phyloP scores from a whole-genome alignment of 2,329 filamentous ascomycete species.

The Clonostachys byssicola region DNA sequence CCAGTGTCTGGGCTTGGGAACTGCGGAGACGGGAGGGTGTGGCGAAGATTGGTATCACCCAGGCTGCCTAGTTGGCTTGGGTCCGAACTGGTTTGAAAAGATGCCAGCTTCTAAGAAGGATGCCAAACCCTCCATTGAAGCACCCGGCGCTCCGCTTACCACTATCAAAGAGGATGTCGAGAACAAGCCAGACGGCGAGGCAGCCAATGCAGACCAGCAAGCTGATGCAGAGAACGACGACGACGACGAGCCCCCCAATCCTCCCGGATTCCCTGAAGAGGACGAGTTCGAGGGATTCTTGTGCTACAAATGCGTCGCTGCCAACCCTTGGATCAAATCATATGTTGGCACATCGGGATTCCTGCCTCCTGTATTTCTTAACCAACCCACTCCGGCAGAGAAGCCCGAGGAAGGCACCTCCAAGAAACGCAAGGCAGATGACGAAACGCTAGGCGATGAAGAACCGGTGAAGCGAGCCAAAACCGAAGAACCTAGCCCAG shows the following conservation, averaged over 20 bases:
- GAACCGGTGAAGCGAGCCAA: conserved; percentile 46
- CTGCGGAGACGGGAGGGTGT: conserved; percentile 77
- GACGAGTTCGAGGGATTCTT: conserved; percentile 87
- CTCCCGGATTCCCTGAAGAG: conserved; percentile 82
- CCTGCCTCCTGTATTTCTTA: conserved; percentile 62
- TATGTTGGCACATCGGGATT: conserved; percentile 83
- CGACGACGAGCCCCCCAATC: conserved; percentile 63
- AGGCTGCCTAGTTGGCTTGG: conserved; percentile 80
- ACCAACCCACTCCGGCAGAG: conserved; percentile 1
- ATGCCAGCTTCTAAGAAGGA: conserved; percentile 30
- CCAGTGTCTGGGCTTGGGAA: conserved; percentile 85
- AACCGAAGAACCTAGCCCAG: neutral
- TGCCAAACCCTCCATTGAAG: conserved; percentile 1
- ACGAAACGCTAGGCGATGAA: conserved; percentile 27
- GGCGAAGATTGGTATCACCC: conserved; percentile 99
- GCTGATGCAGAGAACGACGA: conserved; percentile 38
- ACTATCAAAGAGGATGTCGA: conserved; percentile 39
- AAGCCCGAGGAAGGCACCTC: conserved; percentile 12
- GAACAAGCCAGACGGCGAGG: conserved; percentile 27
- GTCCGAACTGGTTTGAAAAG: conserved; percentile 66
- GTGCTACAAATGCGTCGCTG: conserved; percentile 89
- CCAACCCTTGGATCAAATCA: conserved; percentile 85
- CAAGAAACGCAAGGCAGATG: conserved; percentile 66
- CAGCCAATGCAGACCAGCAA: conserved; percentile 6
- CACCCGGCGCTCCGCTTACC: conserved; percentile 24